A percentile compares a stretch with the other conserved stretches of the same genome.
Conservation (phyloP, 768 basidiomycete species). For the Amanita polypyramis region DNA sequence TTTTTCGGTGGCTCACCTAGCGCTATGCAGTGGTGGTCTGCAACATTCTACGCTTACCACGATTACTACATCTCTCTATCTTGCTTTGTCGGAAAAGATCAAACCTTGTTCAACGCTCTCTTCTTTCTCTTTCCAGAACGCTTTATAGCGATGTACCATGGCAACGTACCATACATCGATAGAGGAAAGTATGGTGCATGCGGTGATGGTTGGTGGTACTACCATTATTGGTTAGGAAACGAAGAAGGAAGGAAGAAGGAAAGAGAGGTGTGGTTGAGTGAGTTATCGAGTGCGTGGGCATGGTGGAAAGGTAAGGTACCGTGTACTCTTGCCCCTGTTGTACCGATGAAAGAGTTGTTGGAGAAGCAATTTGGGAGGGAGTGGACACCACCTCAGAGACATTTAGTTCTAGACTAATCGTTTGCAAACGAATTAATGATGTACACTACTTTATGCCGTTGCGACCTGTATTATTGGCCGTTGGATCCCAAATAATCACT, state of each 20-base stretch:
- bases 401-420: not conserved
- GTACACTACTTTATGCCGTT: too few species aligned
- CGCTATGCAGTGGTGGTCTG: slow-evolving; percentile 34
- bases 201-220: slow-evolving; percentile 35
- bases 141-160: slow-evolving; percentile 28
- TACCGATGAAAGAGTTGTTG: slow-evolving; percentile 1
- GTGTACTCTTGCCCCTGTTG: not conserved
- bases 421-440: too few species aligned
- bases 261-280: slow-evolving; percentile 11
- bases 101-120: slow-evolving; percentile 40
- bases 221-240: slow-evolving; percentile 37
- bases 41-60: slow-evolving; percentile 39
- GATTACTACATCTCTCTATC: slow-evolving; percentile 35
- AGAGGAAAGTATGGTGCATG: slow-evolving; percentile 28
- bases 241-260: slow-evolving; percentile 12
- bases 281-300: slow-evolving; percentile 10
- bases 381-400: slow-evolving; percentile 1
- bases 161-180: slow-evolving; percentile 13
- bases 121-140: slow-evolving; percentile 34
- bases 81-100: slow-evolving; percentile 49
- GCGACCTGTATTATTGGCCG: too few species aligned
- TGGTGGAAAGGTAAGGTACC: slow-evolving; percentile 11
- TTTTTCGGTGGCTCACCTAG: slow-evolving; percentile 43
- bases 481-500: too few species aligned
- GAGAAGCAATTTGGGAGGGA: not conserved